Percentiles rank a stretch among this genome's conserved stretches.
These are phyloP conservation scores for Zygosaccharomyces bailii DNA, from an alignment of 805 yeast genomes.

Conservation along the genomic window DNA sequence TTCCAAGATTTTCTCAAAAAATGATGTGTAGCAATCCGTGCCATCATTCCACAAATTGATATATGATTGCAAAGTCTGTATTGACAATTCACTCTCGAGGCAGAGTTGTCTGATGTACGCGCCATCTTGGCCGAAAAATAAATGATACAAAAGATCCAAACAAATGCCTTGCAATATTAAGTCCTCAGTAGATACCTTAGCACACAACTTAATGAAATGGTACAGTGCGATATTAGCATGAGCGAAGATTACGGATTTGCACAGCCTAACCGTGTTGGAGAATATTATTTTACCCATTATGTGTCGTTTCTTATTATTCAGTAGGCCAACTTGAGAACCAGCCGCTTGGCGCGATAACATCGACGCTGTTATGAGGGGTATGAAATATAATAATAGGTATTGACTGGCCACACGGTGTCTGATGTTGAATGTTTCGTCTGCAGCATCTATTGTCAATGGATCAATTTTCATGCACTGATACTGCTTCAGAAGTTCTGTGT, in stretches of 20 bases:
- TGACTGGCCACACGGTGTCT: constrained; percentile 23
- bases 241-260: constrained; percentile 37
- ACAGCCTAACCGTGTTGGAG: constrained; percentile 25
- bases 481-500: constrained; percentile 17
- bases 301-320: constrained; percentile 23
- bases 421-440: constrained; percentile 11
- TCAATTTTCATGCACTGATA: constrained; percentile 19
- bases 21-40: constrained; percentile 22
- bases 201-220: constrained; percentile 37
- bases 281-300: constrained; percentile 17
- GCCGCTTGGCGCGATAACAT: constrained; percentile 24
- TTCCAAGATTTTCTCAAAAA: constrained; percentile 23
- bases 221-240: constrained; percentile 39
- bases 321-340: constrained; percentile 1
- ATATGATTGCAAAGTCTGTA: constrained; percentile 23
- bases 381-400: constrained; percentile 24
- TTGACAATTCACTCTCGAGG: constrained; percentile 27
- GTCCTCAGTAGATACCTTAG: constrained; percentile 35
- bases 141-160: constrained; percentile 32
- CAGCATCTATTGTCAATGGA: constrained; percentile 9
- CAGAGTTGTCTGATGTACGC: constrained; percentile 13
- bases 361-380: constrained; percentile 22
- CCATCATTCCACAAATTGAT: constrained; percentile 39
- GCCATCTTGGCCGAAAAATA: constrained; percentile 22
- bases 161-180: constrained; percentile 35